phyloP scores from a whole-genome alignment of 768 basidiomycete genomes.

The Rhizopogon rudus region DNA sequence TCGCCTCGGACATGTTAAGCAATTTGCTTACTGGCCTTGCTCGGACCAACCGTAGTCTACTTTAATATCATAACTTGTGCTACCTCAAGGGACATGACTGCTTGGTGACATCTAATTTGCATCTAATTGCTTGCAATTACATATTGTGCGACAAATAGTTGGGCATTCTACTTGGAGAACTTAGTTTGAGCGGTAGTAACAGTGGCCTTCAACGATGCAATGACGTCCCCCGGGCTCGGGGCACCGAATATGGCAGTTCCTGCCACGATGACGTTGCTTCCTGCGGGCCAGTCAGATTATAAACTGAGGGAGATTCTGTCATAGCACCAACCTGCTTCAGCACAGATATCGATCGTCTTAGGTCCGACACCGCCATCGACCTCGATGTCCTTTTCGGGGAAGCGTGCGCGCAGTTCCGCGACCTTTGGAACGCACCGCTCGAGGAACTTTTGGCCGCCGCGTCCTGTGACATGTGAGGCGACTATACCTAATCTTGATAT shows the following conservation, averaged over 20 bases:
- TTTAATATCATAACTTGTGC: constrained; percentile 17
- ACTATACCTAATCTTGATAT: not conserved
- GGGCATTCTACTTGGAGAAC: constrained; percentile 11
- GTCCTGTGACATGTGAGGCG: constrained; percentile 40
- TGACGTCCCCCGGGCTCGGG: constrained; percentile 72
- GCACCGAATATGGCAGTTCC: constrained; percentile 94
- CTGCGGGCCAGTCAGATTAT: constrained; percentile 33
- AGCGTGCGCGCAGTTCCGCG: constrained; percentile 79
- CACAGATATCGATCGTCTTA: constrained; percentile 82
- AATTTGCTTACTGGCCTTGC: constrained; percentile 14
- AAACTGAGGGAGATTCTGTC: not conserved
- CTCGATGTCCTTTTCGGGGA: constrained; percentile 94
- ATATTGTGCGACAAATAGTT: not conserved
- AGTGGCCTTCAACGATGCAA: constrained; percentile 60
- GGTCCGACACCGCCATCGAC: constrained; percentile 98
- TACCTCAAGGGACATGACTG: not conserved
- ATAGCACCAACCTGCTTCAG: constrained; percentile 66
- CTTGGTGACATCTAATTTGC: not conserved
- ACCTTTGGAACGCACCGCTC: constrained; percentile 93
- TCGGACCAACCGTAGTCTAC: constrained; percentile 20
- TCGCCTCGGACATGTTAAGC: constrained; percentile 12
- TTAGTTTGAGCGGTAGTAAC: constrained; percentile 66
- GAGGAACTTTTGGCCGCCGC: constrained; percentile 95
- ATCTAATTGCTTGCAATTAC: not conserved
- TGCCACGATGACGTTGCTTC: constrained; percentile 97